Percentiles rank a stretch among this genome's conserved stretches.
Evolutionary conservation across 306 rosid species (phyloP).

Genomic region (Prunus mume): DNA sequence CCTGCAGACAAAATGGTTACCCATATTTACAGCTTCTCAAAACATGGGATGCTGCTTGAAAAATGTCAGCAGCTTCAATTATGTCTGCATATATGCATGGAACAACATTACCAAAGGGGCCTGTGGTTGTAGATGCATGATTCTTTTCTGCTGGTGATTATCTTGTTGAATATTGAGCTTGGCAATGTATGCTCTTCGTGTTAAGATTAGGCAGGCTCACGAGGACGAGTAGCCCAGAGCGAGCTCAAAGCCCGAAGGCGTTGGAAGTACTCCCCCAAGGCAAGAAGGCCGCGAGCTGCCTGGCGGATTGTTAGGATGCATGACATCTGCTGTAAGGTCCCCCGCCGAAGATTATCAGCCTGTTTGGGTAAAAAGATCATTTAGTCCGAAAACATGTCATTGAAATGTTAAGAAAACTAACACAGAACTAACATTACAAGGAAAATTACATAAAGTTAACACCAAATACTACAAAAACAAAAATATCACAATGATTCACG

Average conservation of each 20-base stretch:
- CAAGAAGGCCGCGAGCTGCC: conserved; percentile 68
- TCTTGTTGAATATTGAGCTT: conserved; percentile 30
- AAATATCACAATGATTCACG: background rate
- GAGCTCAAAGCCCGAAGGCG: conserved; percentile 78
- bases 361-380: conserved; percentile 29
- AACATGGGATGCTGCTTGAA: conserved; percentile 47
- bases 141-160: conserved; percentile 18
- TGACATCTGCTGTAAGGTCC: conserved; percentile 69
- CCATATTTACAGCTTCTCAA: conserved; percentile 56
- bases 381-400: conserved; percentile 11
- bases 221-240: conserved; percentile 63
- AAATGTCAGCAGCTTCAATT: conserved; percentile 35
- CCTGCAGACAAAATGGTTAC: conserved; percentile 42
- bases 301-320: conserved; percentile 71
- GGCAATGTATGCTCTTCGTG: conserved; percentile 16
- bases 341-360: conserved; percentile 88
- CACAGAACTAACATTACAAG: background rate
- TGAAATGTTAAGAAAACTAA: background rate
- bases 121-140: conserved; percentile 17
- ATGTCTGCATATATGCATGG: conserved; percentile 13
- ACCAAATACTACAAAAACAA: background rate
- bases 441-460: background rate
- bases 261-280: conserved; percentile 77
- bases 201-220: conserved; percentile 48
- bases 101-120: conserved; percentile 22